Evolutionary conservation across 257 asterid species (phyloP).

Genomic region (Solanum ossicruentum): DNA sequence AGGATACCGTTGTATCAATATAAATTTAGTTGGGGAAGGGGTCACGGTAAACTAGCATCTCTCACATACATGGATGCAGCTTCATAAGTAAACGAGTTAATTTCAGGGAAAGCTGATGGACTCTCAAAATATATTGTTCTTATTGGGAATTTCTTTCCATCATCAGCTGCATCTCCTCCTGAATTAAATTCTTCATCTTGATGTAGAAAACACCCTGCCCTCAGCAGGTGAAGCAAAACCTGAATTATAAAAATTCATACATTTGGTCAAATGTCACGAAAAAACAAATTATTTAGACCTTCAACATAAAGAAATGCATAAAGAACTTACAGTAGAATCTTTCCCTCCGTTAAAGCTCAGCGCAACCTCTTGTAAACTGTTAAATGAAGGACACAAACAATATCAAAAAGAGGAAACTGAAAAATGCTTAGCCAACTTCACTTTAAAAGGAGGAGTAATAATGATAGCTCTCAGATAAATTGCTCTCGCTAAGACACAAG

Average conservation of each 20-base stretch:
- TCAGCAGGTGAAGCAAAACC: slow-evolving; percentile 87
- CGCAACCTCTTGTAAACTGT: slow-evolving; percentile 82
- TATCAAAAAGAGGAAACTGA: not conserved
- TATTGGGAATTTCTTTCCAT: slow-evolving; percentile 27
- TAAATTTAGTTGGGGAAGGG: not conserved
- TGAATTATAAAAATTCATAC: slow-evolving; percentile 8
- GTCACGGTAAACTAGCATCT: not conserved
- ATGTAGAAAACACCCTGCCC: slow-evolving; percentile 78
- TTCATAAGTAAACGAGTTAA: slow-evolving; percentile 83
- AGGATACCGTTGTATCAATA: not conserved
- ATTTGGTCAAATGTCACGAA: not conserved
- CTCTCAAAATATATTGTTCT: slow-evolving; percentile 83
- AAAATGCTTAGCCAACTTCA: not conserved
- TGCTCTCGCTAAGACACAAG: not conserved
- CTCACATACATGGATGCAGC: slow-evolving; percentile 46
- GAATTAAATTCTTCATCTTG: slow-evolving; percentile 19
- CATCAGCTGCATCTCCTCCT: slow-evolving; percentile 13
- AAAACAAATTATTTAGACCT: not conserved
- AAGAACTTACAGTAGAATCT: slow-evolving; percentile 77
- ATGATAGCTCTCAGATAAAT: not conserved
- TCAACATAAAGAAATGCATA: not conserved
- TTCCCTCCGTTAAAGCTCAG: slow-evolving; percentile 97
- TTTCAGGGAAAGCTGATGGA: slow-evolving; percentile 81
- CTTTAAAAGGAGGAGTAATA: not conserved
- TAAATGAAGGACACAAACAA: not conserved